phyloP scores from a whole-genome alignment of 139 green algal species.

The Zygnema cylindricum region DNA sequence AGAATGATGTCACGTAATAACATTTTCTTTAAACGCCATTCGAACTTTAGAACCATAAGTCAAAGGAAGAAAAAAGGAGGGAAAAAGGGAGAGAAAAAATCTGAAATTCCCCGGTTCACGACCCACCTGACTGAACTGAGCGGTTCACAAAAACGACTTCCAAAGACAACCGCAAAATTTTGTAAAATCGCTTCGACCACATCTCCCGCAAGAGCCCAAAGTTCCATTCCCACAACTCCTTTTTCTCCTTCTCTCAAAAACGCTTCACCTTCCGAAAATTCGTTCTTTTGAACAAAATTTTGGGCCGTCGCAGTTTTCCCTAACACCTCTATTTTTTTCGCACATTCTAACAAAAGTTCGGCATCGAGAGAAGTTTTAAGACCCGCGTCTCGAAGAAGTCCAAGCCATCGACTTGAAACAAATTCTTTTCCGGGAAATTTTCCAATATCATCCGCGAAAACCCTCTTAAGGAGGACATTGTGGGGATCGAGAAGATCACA shows the following conservation, averaged over 20 bases:
- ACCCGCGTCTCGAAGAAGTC: conserved; percentile 51
- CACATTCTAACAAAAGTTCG: conserved; percentile 41
- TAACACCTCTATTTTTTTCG: conserved; percentile 27
- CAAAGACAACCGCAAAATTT: conserved; percentile 28
- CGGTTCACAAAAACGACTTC: not conserved
- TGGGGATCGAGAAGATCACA: conserved; percentile 73
- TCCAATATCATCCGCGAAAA: conserved; percentile 62
- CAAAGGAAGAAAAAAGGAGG: not conserved
- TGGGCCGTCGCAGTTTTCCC: not conserved
- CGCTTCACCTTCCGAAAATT: not conserved
- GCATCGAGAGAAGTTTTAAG: conserved; percentile 42
- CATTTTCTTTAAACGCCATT: too few species aligned
- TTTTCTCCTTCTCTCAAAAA: not conserved
- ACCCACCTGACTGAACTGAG: conserved; percentile 26
- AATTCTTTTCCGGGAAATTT: conserved; percentile 70
- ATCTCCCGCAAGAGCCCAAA: conserved; percentile 14
- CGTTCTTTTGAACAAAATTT: not conserved
- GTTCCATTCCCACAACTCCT: conserved; percentile 26
- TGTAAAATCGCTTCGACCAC: conserved; percentile 13
- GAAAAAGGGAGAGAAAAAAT: not conserved
- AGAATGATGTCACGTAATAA: too few species aligned
- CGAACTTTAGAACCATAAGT: too few species aligned
- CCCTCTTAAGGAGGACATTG: conserved; percentile 63
- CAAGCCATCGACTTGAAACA: conserved; percentile 31
- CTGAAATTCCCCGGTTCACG: not conserved